Percentiles rank a stretch among this genome's conserved stretches.
Evolutionary conservation across 441 rosid genomes (phyloP).

Genomic region (Raphanus hybrid): DNA sequence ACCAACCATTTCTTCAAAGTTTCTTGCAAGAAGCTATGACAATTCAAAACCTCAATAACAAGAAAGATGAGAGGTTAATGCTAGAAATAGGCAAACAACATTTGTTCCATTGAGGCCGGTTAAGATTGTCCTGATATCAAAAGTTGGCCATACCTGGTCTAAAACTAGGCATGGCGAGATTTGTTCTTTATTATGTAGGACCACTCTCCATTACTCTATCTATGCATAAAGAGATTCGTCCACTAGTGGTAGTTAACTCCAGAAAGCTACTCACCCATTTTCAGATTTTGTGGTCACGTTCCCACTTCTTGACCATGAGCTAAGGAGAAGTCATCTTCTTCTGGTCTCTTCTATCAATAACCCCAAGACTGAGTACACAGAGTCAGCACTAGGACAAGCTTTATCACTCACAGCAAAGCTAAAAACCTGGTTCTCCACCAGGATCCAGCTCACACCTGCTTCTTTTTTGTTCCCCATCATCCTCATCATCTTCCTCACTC

Average conservation of each 20-base stretch:
- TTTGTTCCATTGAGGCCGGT: not conserved
- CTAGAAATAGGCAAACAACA: slow-evolving; percentile 30
- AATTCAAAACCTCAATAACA: not conserved
- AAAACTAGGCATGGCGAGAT: slow-evolving; percentile 21
- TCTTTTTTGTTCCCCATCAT: slow-evolving; percentile 70
- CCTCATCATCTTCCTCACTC: slow-evolving; percentile 69
- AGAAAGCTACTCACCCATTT: not conserved
- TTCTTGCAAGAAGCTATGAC: slow-evolving; percentile 17
- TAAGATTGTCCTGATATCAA: slow-evolving; percentile 16
- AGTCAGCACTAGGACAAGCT: slow-evolving; percentile 46
- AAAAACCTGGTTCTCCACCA: slow-evolving; percentile 58
- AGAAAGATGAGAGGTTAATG: not conserved
- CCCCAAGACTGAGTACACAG: slow-evolving; percentile 54
- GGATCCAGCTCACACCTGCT: slow-evolving; percentile 88
- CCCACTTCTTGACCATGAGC: slow-evolving; percentile 52
- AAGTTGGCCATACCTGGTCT: slow-evolving; percentile 31
- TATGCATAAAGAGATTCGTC: slow-evolving; percentile 8
- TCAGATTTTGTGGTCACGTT: slow-evolving; percentile 30
- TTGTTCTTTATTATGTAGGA: slow-evolving; percentile 15
- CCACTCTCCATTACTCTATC: slow-evolving; percentile 15
- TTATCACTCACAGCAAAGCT: slow-evolving; percentile 67
- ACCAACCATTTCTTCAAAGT: slow-evolving; percentile 16
- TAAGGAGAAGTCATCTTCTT: slow-evolving; percentile 58
- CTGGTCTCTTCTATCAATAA: slow-evolving; percentile 58
- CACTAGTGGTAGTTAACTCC: slow-evolving; percentile 1